phyloP scores from a whole-genome alignment of 139 green algal species.

The Tetraselmis chui region DNA sequence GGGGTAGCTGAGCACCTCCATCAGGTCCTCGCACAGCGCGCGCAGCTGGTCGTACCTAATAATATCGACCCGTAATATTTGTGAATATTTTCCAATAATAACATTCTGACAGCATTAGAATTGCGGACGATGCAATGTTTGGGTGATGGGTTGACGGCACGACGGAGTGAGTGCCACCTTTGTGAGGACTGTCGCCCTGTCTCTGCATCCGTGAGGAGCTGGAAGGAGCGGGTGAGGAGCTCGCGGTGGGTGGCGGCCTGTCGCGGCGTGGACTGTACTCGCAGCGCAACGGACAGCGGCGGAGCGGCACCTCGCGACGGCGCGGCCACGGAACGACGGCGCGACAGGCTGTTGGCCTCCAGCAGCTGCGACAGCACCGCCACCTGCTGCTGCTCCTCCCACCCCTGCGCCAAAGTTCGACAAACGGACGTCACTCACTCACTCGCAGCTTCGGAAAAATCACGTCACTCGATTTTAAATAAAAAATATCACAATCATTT shows the following conservation, averaged over 20 bases:
- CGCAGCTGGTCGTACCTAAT: not conserved
- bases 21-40: not conserved
- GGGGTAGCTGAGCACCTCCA: not conserved
- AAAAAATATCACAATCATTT: too few relatives aligned
- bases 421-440: too few relatives aligned
- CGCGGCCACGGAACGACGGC: not conserved
- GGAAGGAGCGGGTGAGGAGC: not conserved
- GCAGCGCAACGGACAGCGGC: not conserved
- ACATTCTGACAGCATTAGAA: too few relatives aligned
- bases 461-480: too few relatives aligned
- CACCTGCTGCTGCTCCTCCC: not conserved
- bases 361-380: not conserved
- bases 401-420: not conserved
- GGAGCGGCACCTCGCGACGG: too few relatives aligned
- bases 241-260: not conserved
- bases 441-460: too few relatives aligned
- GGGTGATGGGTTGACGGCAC: too few relatives aligned
- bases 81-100: too few relatives aligned
- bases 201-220: not conserved
- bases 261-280: not conserved
- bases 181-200: not conserved
- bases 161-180: not conserved
- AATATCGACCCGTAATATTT: too few relatives aligned
- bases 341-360: not conserved
- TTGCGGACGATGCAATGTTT: too few relatives aligned